These are phyloP conservation scores for Geotrichum fermentans DNA, from an alignment of 1,139 yeast species.

Conservation along the genomic window DNA sequence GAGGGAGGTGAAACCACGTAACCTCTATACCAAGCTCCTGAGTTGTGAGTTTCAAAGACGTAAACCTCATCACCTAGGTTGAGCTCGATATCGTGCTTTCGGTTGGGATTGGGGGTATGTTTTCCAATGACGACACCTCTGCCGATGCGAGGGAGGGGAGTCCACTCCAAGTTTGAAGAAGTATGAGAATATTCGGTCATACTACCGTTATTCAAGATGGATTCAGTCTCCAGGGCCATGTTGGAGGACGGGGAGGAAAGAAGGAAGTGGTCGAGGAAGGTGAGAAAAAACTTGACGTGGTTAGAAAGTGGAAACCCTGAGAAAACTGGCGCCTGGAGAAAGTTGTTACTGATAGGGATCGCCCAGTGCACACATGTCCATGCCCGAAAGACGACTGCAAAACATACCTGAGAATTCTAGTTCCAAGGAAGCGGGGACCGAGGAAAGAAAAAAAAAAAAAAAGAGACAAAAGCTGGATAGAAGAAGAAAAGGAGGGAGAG, in stretches of 20 bases:
- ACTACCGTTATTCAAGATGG: neutral
- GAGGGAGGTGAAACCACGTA: constrained; percentile 44
- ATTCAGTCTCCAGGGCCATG: constrained; percentile 7
- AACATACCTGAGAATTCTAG: neutral
- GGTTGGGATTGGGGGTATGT: constrained; percentile 24
- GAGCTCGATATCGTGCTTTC: constrained; percentile 33
- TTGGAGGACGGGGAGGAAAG: neutral
- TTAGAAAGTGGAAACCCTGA: neutral
- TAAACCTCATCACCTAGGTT: constrained; percentile 80
- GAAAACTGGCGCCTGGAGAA: too few species aligned
- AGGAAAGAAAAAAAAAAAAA: neutral
- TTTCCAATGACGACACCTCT: constrained; percentile 31
- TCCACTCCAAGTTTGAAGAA: constrained; percentile 37
- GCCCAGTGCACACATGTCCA: too few species aligned
- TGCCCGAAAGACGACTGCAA: neutral
- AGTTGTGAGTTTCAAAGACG: constrained; percentile 60
- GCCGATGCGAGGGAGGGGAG: constrained; percentile 37
- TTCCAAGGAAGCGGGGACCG: neutral
- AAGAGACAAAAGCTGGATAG: neutral
- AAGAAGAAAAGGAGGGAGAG: neutral
- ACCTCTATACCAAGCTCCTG: constrained; percentile 73
- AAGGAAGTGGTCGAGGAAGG: neutral
- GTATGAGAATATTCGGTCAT: constrained; percentile 8
- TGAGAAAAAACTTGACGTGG: neutral
- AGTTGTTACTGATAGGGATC: too few species aligned